Conservation (phyloP, 768 basidiomycete genomes). For the Boletus speciosus region DNA sequence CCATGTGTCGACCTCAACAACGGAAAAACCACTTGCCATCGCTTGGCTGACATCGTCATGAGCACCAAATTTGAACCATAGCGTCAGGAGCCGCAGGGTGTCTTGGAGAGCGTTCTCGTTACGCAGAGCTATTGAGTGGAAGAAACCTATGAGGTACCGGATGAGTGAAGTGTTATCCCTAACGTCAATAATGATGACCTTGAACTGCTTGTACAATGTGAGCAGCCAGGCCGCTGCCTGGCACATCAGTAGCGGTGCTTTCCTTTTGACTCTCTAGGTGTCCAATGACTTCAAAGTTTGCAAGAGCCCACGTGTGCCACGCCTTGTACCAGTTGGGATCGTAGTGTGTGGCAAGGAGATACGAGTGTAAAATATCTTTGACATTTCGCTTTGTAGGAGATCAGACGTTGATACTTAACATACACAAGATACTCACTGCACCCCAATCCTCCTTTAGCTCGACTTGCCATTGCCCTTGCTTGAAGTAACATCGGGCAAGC, state of each 20-base stretch:
- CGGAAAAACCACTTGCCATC: conserved; percentile 81
- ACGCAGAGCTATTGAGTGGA: conserved; percentile 88
- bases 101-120: conserved; percentile 93
- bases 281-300: conserved; percentile 91
- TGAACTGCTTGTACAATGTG: conserved; percentile 93
- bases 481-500: conserved; percentile 95
- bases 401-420: conserved; percentile 9
- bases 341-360: conserved; percentile 83
- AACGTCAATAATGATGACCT: conserved; percentile 42
- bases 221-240: conserved; percentile 60
- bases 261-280: conserved; percentile 69
- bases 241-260: conserved; percentile 52
- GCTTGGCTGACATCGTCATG: conserved; percentile 87
- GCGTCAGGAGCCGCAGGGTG: conserved; percentile 83
- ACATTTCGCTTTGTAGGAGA: conserved; percentile 59
- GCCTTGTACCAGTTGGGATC: conserved; percentile 99
- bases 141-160: conserved; percentile 62
- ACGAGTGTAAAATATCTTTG: conserved; percentile 79
- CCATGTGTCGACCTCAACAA: conserved; percentile 96
- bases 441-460: conserved; percentile 78
- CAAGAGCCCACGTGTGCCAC: conserved; percentile 98
- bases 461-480: conserved; percentile 92
- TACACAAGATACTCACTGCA: conserved; percentile 46
- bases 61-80: conserved; percentile 98
- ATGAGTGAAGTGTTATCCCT: conserved; percentile 11